Percentiles rank a stretch among this genome's conserved stretches.
Evolutionary conservation across 1,139 yeast genomes (phyloP).

Genomic region (Casaregolazyma suthepensis): DNA sequence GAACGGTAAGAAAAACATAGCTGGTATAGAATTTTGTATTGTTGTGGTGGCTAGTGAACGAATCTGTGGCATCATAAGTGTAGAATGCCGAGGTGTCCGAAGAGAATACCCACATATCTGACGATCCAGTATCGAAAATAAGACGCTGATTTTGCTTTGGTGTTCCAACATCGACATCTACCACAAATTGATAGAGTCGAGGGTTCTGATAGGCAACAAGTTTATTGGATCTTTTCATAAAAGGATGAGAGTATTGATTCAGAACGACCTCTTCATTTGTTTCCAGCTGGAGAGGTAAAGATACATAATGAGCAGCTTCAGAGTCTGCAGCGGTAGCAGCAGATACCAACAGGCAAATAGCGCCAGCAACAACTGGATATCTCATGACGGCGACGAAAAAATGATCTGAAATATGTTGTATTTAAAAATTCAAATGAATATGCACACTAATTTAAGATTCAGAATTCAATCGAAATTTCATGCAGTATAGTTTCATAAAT

Average conservation of each 20-base stretch:
- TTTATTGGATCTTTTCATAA: not conserved
- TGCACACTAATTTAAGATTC: not conserved
- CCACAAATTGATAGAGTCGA: conserved; percentile 31
- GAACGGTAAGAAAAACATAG: conserved; percentile 25
- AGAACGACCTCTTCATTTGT: not conserved
- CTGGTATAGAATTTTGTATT: conserved; percentile 19
- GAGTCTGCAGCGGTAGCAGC: not conserved
- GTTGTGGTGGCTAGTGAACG: conserved; percentile 20
- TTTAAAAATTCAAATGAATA: too few species aligned
- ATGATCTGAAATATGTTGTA: too few species aligned
- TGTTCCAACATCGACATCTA: conserved; percentile 39
- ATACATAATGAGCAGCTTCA: not conserved
- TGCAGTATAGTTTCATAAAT: too few species aligned
- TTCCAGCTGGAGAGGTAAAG: not conserved
- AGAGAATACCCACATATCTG: conserved; percentile 41
- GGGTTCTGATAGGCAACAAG: not conserved
- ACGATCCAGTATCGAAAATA: conserved; percentile 43
- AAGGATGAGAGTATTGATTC: not conserved
- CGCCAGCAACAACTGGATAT: not conserved
- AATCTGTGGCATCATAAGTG: conserved; percentile 18
- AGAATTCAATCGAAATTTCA: not conserved
- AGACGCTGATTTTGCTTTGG: conserved; percentile 36
- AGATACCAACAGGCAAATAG: not conserved
- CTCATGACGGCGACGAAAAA: not conserved
- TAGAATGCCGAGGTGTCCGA: conserved; percentile 23